Conservation (phyloP, 257 asterid genomes). For the Penstemon newberryi region DNA sequence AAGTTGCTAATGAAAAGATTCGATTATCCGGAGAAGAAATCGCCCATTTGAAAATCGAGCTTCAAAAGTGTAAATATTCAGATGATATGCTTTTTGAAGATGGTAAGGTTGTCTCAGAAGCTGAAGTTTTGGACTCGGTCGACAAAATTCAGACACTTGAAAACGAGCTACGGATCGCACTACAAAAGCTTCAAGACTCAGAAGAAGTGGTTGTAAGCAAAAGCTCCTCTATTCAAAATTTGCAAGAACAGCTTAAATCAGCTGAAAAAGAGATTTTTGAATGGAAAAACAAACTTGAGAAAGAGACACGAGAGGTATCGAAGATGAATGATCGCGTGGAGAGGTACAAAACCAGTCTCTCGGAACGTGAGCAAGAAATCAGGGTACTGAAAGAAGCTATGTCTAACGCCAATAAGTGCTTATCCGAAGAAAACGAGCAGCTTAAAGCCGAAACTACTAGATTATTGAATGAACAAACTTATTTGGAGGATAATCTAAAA, state of each 20-base stretch:
- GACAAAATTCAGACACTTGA: conserved; percentile 43
- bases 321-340: conserved; percentile 67
- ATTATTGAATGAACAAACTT: conserved; percentile 51
- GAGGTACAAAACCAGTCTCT: conserved; percentile 67
- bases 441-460: conserved; percentile 59
- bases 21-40: too few relatives aligned
- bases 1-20: too few relatives aligned
- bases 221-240: conserved; percentile 33
- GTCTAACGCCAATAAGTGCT: conserved; percentile 70
- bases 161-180: conserved; percentile 45
- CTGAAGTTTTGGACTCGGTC: conserved; percentile 32
- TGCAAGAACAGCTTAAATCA: conserved; percentile 62
- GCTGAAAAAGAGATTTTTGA: conserved; percentile 51
- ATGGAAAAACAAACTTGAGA: conserved; percentile 61
- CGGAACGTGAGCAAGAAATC: conserved; percentile 86
- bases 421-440: conserved; percentile 70
- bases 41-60: too few relatives aligned
- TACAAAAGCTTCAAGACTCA: conserved; percentile 50
- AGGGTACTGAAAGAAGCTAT: conserved; percentile 67
- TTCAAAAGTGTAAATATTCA: too few relatives aligned
- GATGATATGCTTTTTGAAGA: not conserved
- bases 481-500: conserved; percentile 65
- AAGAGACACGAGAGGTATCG: conserved; percentile 63
- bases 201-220: conserved; percentile 55
- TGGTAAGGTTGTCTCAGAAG: conserved; percentile 28